Percentiles rank a stretch among this genome's conserved stretches.
phyloP scores from a whole-genome alignment of 2,329 filamentous ascomycete species.

The Thelonectria discophora region DNA sequence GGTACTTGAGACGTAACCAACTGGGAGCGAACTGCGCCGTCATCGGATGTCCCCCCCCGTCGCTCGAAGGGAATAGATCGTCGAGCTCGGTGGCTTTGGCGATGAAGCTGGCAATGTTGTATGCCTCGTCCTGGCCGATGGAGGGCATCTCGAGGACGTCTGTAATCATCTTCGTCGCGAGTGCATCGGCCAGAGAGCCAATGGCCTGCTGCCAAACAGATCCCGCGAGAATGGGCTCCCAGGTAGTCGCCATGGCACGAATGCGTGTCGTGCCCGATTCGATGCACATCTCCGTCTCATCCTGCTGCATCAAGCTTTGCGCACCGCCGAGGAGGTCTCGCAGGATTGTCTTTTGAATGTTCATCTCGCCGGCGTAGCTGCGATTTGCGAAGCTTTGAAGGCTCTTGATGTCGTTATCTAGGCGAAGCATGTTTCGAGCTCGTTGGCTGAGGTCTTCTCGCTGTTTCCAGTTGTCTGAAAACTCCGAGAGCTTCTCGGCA shows the following conservation, averaged over 20 bases:
- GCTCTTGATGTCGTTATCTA: conserved; percentile 68
- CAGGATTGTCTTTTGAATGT: conserved; percentile 67
- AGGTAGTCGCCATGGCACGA: conserved; percentile 62
- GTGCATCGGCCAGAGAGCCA: conserved; percentile 66
- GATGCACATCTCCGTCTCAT: conserved; percentile 61
- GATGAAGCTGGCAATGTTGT: conserved; percentile 67
- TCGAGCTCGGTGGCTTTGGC: conserved; percentile 66
- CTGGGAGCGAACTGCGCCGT: conserved; percentile 69
- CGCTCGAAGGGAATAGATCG: conserved; percentile 64
- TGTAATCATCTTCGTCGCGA: conserved; percentile 66
- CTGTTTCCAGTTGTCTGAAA: conserved; percentile 60
- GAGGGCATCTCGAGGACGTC: conserved; percentile 70
- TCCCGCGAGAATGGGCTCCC: conserved; percentile 66
- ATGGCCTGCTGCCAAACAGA: conserved; percentile 72
- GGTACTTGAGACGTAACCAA: conserved; percentile 71
- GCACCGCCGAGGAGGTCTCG: conserved; percentile 68
- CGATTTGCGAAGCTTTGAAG: conserved; percentile 68
- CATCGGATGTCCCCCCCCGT: conserved; percentile 56
- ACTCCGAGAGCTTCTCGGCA: conserved; percentile 62
- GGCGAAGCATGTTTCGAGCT: conserved; percentile 63
- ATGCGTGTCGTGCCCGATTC: conserved; percentile 63
- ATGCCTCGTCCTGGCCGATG: conserved; percentile 71
- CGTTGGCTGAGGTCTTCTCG: conserved; percentile 61
- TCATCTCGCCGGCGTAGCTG: conserved; percentile 69
- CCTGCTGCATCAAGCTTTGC: conserved; percentile 68